Base-by-base conservation (phyloP, 2,329 filamentous ascomycete genomes). In the Diaporthe humulicola region DNA sequence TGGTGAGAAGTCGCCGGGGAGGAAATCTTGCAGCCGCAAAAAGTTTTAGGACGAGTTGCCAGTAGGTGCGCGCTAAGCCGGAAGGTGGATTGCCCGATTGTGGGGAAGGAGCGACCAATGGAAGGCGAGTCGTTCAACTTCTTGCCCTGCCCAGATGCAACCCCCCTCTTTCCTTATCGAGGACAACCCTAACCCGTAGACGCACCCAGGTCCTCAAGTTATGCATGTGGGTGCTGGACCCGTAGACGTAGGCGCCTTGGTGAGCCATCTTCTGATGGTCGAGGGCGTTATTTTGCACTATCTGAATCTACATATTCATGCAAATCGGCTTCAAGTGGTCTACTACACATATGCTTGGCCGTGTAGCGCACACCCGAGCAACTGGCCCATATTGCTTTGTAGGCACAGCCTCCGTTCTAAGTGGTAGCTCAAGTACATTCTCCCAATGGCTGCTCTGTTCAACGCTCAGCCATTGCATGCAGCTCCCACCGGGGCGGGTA, bases 31-130 rank as follows among this genome's bases (percentile, higher is more conserved):
- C 60, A 56, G 52, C 50, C 25, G 61, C 67, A 70, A 70, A 60
- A 67, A 50, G 15, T 42, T 74, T 50, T 70, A 38, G 52, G n/a
- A 50, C 54, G 48, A 74, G 64, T 45, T 45, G 60, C 25, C 45
- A 38, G 30, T 45, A 40, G 42, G 33, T 45, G 60, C 58, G 38
- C 64, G 64, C 64, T 67, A 74, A 56, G 28, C 28, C 72, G 72
- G 72, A 74, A 61, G 61, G 42, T 70, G 64, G 48, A 45, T 58
- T 74, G 64, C 64, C 64, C 64, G 64, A 64, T 60, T 72, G 40
- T 64, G 54, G 70, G 54, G 70, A 30, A 28, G 28, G 42, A 66
- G 33, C 22, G 64, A 2, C 64, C 64, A 69, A 69, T 69, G 14
- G 48, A 54, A n/a, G 54, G 64, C n/a, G 25, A 38, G 45, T 50